phyloP scores from a whole-genome alignment of 192 early-diverging fungal genomes.

The Rhizophagus sp. region DNA sequence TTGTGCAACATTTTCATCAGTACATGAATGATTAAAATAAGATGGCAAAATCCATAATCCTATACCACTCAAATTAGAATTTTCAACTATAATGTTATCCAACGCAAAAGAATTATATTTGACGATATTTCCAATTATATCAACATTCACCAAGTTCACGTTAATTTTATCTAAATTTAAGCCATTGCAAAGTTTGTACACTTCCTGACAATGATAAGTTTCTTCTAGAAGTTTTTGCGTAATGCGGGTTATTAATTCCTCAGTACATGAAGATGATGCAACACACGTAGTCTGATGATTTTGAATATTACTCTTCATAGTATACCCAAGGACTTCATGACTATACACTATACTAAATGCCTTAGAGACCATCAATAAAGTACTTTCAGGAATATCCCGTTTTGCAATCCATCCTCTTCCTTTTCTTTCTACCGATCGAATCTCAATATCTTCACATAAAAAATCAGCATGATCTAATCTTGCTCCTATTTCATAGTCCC shows the following conservation, averaged over 20 bases:
- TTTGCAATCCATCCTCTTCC: slow-evolving; percentile 7
- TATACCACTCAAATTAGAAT: background rate
- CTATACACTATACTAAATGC: too few relatives aligned
- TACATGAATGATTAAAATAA: too few relatives aligned
- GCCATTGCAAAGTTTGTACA: background rate
- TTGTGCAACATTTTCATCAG: background rate
- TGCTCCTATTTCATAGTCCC: background rate
- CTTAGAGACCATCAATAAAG: too few relatives aligned
- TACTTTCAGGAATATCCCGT: background rate
- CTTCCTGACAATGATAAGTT: background rate
- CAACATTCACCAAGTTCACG: background rate
- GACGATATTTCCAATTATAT: background rate
- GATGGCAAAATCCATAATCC: background rate
- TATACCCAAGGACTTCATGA: background rate
- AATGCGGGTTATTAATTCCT: background rate
- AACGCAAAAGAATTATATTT: background rate
- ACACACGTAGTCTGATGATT: background rate
- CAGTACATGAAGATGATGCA: too few relatives aligned
- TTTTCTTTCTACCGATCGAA: background rate
- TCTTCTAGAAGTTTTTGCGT: background rate
- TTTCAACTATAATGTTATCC: background rate
- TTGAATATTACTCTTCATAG: background rate
- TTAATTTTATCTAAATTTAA: background rate
- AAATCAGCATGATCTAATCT: slow-evolving; percentile 19
- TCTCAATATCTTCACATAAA: background rate